phyloP scores from a whole-genome alignment of 1,284 basidiomycete species.

The Cutaneotrichosporon sp. region DNA sequence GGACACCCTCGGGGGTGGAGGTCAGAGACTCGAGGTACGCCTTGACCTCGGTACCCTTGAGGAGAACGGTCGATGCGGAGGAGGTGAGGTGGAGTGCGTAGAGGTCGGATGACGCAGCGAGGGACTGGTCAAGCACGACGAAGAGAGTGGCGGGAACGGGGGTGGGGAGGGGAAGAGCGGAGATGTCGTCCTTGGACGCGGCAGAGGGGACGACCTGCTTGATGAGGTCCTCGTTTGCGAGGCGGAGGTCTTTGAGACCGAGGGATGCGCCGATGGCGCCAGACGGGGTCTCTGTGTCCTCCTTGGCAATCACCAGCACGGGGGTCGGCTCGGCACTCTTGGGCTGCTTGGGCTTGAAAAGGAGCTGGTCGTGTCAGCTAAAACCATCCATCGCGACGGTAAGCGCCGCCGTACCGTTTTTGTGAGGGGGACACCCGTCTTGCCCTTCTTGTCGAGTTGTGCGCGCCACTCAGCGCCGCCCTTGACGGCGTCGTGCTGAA shows the following conservation, averaged over 20 bases:
- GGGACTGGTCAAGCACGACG: constrained; percentile 70
- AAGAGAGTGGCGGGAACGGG: constrained; percentile 69
- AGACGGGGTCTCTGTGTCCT: constrained; percentile 71
- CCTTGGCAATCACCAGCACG: constrained; percentile 78
- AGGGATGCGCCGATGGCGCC: constrained; percentile 73
- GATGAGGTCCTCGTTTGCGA: constrained; percentile 83
- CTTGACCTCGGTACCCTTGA: constrained; percentile 69
- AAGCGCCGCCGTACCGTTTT: too few relatives aligned
- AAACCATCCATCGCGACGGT: neutral
- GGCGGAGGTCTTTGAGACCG: constrained; percentile 78
- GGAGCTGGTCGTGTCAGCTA: constrained; percentile 27
- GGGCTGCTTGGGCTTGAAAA: constrained; percentile 60
- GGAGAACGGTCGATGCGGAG: constrained; percentile 65
- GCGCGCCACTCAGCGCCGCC: constrained; percentile 45
- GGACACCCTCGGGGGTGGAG: constrained; percentile 28
- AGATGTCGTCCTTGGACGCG: constrained; percentile 81
- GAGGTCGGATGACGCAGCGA: constrained; percentile 56
- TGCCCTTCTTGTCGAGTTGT: constrained; percentile 39
- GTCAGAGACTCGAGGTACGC: constrained; percentile 64
- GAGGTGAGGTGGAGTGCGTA: constrained; percentile 73
- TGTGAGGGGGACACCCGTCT: constrained; percentile 32
- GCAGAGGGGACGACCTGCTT: constrained; percentile 66
- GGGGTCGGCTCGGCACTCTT: constrained; percentile 79
- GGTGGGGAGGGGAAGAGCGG: constrained; percentile 66
- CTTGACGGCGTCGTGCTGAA: constrained; percentile 42